These are phyloP conservation scores for Dioscorea alata DNA, from an alignment of 106 monocot genomes.

Conservation along the genomic window DNA sequence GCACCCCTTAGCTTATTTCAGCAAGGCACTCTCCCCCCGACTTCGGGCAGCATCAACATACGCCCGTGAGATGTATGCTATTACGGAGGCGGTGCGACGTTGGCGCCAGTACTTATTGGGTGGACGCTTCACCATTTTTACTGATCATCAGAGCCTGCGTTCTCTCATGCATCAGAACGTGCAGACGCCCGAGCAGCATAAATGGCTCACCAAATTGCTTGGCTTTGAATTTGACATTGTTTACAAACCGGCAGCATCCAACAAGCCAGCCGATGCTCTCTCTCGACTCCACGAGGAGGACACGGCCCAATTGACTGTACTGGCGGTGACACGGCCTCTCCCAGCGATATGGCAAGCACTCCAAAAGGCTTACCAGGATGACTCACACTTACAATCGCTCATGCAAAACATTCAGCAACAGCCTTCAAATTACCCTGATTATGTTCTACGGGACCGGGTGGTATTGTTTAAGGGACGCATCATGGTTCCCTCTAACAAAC, in stretches of 20 bases:
- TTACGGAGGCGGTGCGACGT: background rate
- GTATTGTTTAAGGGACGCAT: background rate
- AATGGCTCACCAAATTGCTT: background rate
- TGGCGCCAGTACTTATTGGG: slow-evolving; percentile 18
- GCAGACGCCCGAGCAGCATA: background rate
- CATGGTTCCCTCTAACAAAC: background rate
- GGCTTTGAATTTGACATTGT: slow-evolving; percentile 6
- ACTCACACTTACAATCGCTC: too few species aligned
- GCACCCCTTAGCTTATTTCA: background rate
- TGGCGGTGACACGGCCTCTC: background rate
- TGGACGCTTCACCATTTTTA: slow-evolving; percentile 5
- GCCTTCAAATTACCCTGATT: too few species aligned
- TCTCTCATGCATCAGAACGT: background rate
- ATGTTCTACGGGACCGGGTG: background rate
- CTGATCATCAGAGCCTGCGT: slow-evolving; percentile 14
- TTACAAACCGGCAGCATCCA: background rate
- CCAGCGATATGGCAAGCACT: too few species aligned
- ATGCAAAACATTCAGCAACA: too few species aligned
- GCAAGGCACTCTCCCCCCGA: background rate
- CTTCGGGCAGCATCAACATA: slow-evolving; percentile 1
- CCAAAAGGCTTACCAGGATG: too few species aligned
- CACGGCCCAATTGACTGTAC: background rate
- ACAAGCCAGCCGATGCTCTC: slow-evolving; percentile 9
- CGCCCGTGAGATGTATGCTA: too few species aligned
- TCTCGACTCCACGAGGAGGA: too few species aligned